Conservation (phyloP, 2,329 filamentous ascomycete species). For the Teratosphaeria gauchensis region DNA sequence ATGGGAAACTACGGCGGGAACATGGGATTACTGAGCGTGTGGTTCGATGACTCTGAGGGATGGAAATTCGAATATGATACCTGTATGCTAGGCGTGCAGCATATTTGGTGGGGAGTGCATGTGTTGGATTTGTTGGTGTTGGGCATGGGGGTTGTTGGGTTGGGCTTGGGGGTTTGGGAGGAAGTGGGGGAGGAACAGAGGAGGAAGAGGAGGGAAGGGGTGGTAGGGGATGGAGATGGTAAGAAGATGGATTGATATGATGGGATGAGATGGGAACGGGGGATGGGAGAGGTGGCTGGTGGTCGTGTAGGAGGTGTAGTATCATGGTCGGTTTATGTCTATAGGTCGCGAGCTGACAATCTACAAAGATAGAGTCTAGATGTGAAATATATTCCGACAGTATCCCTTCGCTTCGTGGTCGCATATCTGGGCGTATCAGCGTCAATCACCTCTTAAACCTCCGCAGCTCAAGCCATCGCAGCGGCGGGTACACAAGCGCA, state of each 20-base stretch:
- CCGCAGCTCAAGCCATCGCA: conserved; percentile 44
- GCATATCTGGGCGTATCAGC: background rate
- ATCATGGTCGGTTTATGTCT: no score
- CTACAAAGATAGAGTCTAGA: no score
- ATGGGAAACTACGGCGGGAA: conserved; percentile 96
- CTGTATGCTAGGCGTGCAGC: conserved; percentile 74
- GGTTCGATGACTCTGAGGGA: conserved; percentile 74
- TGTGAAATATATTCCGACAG: no score
- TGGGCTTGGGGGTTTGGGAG: conserved; percentile 1
- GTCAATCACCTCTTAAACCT: conserved; percentile 34
- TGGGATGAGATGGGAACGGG: no score
- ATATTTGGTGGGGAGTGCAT: conserved; percentile 91
- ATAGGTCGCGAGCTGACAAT: no score
- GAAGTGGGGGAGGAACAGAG: background rate
- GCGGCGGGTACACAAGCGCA: conserved; percentile 45
- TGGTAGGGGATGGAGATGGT: background rate
- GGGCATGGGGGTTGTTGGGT: conserved; percentile 16
- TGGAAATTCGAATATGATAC: conserved; percentile 76
- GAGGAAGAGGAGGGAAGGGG: background rate
- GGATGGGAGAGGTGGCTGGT: no score
- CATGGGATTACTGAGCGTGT: conserved; percentile 75
- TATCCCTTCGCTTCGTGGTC: background rate
- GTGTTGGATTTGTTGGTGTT: conserved; percentile 52
- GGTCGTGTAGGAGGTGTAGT: no score
- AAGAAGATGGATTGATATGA: background rate